Base-by-base conservation (phyloP, 768 basidiomycete genomes). In the Xerocomellus chrysenteron region DNA sequence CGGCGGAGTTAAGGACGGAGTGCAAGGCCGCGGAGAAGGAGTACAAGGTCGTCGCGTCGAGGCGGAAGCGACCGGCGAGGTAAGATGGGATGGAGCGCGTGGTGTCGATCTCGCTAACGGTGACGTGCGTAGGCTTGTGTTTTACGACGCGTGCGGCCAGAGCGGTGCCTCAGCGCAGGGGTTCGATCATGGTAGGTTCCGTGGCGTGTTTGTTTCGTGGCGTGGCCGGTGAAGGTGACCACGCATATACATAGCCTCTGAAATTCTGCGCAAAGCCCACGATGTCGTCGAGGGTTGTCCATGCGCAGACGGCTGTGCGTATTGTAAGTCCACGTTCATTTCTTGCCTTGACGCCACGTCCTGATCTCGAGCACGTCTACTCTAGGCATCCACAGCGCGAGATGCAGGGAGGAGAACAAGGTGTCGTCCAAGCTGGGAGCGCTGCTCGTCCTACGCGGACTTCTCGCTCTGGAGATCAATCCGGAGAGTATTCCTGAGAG, bases 1-100 rank as follows among this genome's bases (percentile, higher is more conserved):
- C 82, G 0, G 75, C 78, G 32, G 90, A 92, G 54, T 68, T 94
- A 35, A 80, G 76, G 56, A 94, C 92, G 3, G 94, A 95, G 66
- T 95, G 94, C 74, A 92, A 91, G 68, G 82, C 82, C 0, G 73
- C 82, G 4, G 85, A 88, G 67, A 92, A 91, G 66, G 90, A 91
- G 72, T 84, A 85, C 69, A 82, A 78, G 54, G 67, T 72, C 14
- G 62, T 71, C 4, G 76, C 78, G 52, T 81, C 86, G 1, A 64
- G 64, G 45, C 74, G 88, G 47, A 91, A 86, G 65, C 77, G 90
- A 56, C 88, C 89, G 9, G 90, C 83, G 39, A 56, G 70, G 67
- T 62, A 49, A 47, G 66, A 58, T 13, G 39, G 12, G 2, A 13
- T 24, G 7, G 28, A 0, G 12, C 5, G 24, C 13, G 3, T n/a